These are phyloP conservation scores for Phyllosticta citriasiana DNA, from an alignment of 2,329 filamentous ascomycete genomes.

Conservation along the genomic window DNA sequence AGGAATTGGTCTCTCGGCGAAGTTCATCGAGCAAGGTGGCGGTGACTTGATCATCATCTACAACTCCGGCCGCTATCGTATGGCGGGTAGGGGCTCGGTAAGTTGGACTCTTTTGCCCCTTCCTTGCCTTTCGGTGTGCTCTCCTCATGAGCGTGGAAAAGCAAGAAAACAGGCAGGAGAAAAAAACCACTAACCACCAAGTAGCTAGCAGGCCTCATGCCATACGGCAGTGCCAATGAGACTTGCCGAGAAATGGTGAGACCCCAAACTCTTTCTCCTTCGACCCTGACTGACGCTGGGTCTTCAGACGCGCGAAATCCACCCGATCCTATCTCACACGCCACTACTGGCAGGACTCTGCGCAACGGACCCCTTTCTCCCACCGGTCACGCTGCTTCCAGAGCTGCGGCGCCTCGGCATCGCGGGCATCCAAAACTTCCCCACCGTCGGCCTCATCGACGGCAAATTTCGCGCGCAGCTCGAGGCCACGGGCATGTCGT, in stretches of 20 bases:
- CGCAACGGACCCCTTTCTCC: slow-evolving; percentile 58
- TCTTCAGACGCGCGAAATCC: slow-evolving; percentile 49
- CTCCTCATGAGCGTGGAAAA: neutral
- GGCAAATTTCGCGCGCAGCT: slow-evolving; percentile 56
- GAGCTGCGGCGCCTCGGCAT: slow-evolving; percentile 55
- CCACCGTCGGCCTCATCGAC: slow-evolving; percentile 59
- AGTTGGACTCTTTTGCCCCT: neutral
- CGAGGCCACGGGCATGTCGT: slow-evolving; percentile 65
- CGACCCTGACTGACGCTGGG: neutral
- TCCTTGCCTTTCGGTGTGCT: neutral
- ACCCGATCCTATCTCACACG: slow-evolving; percentile 53
- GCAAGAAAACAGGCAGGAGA: neutral
- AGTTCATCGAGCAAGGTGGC: slow-evolving; percentile 58
- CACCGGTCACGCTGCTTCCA: slow-evolving; percentile 49
- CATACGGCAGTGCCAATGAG: slow-evolving; percentile 61
- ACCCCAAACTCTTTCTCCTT: neutral
- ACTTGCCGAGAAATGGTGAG: slow-evolving; percentile 58
- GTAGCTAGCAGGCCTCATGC: slow-evolving; percentile 55
- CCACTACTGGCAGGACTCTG: slow-evolving; percentile 63
- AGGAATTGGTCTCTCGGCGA: slow-evolving; percentile 61
- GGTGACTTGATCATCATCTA: slow-evolving; percentile 63
- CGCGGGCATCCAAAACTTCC: slow-evolving; percentile 63
- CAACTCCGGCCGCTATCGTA: slow-evolving; percentile 62
- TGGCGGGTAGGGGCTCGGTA: slow-evolving; percentile 57
- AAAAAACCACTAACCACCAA: neutral